Evolutionary conservation across 345 rosid genomes (phyloP), one percentile per base, ranked within the genome.

Genomic region (Syzygium oleosum): DNA sequence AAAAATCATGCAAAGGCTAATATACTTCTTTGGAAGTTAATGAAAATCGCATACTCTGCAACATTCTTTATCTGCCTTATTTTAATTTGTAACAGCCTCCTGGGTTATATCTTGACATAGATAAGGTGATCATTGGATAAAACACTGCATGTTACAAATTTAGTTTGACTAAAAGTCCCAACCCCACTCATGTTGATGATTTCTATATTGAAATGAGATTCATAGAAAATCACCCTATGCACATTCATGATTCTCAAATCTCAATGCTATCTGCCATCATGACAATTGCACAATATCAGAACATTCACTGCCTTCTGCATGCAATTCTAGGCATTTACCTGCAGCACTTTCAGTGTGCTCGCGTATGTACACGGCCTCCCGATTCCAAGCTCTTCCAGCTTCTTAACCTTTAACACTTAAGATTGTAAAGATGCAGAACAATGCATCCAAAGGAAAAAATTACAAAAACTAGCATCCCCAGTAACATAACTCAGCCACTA

Each of bases 331-430:
- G 52, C 43, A 83, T 51, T 88, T 90, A 96, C 99, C 98, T 96
- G 96, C 90, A 98, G 92, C 85, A 98, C 98, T 91, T 93, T 96
- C 86, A 98, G 90, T 59, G 96, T 98, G 87, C 96, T 92, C 52
- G 99, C 98, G 89, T 98, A 98, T 54, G 99, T 98, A 21, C 99
- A 98, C 88, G 99, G 99, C 91, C 99, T 94, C 89, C 99, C 99
- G 88, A 98, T 98, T 88, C 99, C 99, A 86, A 98, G 97, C 93
- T 98, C 99, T 91, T 98, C 99, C 41, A 98, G 94, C 91, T 96
- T 98, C 92, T 96, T 96, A 87, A 98, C 95, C 99, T 98, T 90
- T 86, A 89, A 87, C 46, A 73, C 83, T 73, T 19, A 73, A 73
- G 83, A 73, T 73, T 73, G 83, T 73, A 38, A 73, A 38, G 27